Evolutionary conservation across 371 early-diverging fungal genomes (phyloP).

Genomic region (Mortierella sp.): DNA sequence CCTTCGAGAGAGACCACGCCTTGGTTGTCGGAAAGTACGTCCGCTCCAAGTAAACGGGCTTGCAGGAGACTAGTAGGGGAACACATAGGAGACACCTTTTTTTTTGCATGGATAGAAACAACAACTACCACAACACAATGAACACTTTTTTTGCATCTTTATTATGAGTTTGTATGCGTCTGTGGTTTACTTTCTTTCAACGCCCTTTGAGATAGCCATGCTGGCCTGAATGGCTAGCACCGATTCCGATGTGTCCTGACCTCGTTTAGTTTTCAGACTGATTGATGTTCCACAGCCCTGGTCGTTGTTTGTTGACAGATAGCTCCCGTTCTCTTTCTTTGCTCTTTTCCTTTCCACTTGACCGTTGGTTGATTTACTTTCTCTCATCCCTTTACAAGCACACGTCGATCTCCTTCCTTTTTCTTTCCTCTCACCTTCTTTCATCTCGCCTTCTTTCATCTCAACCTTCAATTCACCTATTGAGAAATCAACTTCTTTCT

Average conservation of each 20-base stretch:
- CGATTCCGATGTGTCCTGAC: neutral
- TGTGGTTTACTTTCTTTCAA: too few species aligned
- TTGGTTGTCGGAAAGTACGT: slow-evolving; percentile 97
- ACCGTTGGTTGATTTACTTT: too few species aligned
- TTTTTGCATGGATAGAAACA: slow-evolving; percentile 5
- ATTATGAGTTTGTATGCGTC: too few species aligned
- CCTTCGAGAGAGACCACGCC: slow-evolving; percentile 99
- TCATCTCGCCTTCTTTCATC: neutral
- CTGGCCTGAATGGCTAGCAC: neutral
- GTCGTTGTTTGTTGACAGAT: neutral
- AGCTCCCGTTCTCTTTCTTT: neutral
- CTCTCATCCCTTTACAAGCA: too few species aligned
- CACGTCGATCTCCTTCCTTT: too few species aligned
- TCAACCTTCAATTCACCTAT: too few species aligned
- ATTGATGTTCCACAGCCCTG: neutral
- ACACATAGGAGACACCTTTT: neutral
- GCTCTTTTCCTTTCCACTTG: neutral
- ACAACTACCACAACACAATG: slow-evolving; percentile 9
- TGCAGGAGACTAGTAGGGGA: neutral
- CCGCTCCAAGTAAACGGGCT: slow-evolving; percentile 66
- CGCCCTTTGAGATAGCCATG: too few species aligned
- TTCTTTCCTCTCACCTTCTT: neutral
- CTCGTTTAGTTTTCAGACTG: neutral
- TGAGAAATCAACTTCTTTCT: neutral
- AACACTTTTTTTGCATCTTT: slow-evolving; percentile 7